Base-by-base conservation (phyloP, 73 alveolate genomes). In the Uronychia binucleata region DNA sequence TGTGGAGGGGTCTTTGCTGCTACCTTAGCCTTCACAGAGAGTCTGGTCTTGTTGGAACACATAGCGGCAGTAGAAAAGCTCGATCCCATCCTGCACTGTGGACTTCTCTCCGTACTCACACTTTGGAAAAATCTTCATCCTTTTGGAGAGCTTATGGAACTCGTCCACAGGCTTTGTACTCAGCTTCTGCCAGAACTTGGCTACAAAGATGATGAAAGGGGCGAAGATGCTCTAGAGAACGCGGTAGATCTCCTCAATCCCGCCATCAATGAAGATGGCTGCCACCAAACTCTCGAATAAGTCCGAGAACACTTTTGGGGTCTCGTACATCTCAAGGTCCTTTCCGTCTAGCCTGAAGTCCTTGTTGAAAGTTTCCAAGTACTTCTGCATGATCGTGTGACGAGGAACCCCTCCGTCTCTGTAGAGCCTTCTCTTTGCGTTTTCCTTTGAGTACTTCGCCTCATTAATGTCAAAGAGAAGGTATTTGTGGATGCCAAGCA, bases 251-350 rank as follows among this genome's bases (percentile, higher is more conserved):
- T 46, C 87, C 31, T 80, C 67, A 26, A 83, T 59, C 0, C 92
- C 92, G 11, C 92, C 92, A 79, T 90, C 95, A 0, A 67, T 60
- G 31, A 90, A 75, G 29, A 90, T 74, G 13, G 95, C 92, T 27
- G 91, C 95, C 1, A 90, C 31, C n/a, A 90, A 58, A 0, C 89
- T 59, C 58, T 90, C 95, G 58, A 90, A 85, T 0, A 90, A 84
- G 74, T 90, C 95, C 27, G 92, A 90, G 31, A 90, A 75, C n/a
- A 90, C 74, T 82, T 90, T 90, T 1, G 95, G 92, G 8, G 92
- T 59, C 67, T 90, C 92, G 57, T 32, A 90, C 28, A 84, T 0
- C 57, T 80, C 90, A 1, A 59, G 11, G 34, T 88, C 87, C 30
- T 31, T 81, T 33, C 85, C 87, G 28, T 77, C 75, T 1, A 75